phyloP scores from a whole-genome alignment of 805 yeast species.

The Myxozyma lipomycoides region DNA sequence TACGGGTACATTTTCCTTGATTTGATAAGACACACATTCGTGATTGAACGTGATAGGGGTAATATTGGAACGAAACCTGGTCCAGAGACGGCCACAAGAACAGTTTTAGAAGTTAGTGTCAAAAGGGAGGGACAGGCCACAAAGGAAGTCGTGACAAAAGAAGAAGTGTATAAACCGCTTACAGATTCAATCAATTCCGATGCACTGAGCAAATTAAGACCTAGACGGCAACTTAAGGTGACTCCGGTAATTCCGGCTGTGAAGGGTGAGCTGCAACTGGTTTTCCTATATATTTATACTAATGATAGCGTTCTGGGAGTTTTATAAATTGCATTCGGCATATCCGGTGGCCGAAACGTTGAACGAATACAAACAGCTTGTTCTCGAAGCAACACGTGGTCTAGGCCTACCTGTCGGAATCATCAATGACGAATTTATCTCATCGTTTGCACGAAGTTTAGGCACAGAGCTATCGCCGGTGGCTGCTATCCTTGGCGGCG shows the following conservation, averaged over 20 bases:
- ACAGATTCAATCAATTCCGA: constrained; percentile 14
- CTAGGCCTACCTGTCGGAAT: constrained; percentile 49
- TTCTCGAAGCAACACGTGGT: constrained; percentile 20
- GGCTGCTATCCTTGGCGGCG: constrained; percentile 85
- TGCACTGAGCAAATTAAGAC: constrained; percentile 26
- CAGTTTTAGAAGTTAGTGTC: constrained; percentile 41
- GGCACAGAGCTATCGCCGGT: constrained; percentile 72
- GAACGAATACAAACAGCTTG: not conserved
- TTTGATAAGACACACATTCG: constrained; percentile 54
- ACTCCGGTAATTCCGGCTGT: constrained; percentile 52
- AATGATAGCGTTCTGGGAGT: constrained; percentile 53
- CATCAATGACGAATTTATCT: constrained; percentile 40
- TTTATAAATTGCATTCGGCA: constrained; percentile 8
- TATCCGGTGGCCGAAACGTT: not conserved
- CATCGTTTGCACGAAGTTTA: constrained; percentile 35
- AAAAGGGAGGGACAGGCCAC: constrained; percentile 32
- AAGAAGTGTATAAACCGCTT: constrained; percentile 31
- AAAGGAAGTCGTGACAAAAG: constrained; percentile 31
- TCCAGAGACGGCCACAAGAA: constrained; percentile 42
- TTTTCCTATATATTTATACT: not conserved
- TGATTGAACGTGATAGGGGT: constrained; percentile 48
- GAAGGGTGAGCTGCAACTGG: constrained; percentile 5
- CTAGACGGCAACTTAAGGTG: constrained; percentile 44
- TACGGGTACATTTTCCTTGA: constrained; percentile 81
- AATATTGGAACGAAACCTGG: constrained; percentile 52